phyloP scores from a whole-genome alignment of 345 rosid species.

The Kernera saxatilis region DNA sequence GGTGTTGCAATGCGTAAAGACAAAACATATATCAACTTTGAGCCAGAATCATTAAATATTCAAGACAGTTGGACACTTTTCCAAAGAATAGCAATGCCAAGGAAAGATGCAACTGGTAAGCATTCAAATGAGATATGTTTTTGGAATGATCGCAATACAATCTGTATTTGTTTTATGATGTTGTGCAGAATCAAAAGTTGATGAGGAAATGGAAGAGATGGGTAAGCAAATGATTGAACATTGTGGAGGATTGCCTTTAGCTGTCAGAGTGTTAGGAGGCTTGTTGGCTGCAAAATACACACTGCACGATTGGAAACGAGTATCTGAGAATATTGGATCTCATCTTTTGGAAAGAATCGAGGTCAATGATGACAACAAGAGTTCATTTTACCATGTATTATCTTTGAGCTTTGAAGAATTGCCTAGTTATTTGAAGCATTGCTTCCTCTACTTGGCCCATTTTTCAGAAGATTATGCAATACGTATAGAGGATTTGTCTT shows the following conservation, averaged over 20 bases:
- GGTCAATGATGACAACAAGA: background rate
- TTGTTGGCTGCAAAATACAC: conserved; percentile 4
- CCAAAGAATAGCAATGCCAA: conserved; percentile 18
- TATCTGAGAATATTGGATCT: background rate
- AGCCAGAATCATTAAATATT: background rate
- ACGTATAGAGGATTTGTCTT: background rate
- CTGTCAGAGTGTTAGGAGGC: background rate
- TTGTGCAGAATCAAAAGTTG: too few species aligned
- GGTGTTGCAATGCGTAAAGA: background rate
- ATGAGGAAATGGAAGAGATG: background rate
- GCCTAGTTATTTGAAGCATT: background rate
- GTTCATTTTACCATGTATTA: background rate
- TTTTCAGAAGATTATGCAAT: conserved; percentile 25
- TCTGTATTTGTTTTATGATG: too few species aligned
- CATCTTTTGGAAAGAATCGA: background rate
- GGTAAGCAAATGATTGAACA: background rate
- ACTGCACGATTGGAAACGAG: background rate
- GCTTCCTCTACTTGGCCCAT: background rate
- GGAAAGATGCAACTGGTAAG: background rate
- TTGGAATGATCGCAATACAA: too few species aligned
- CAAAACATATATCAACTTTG: background rate
- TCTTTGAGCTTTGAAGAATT: conserved; percentile 15
- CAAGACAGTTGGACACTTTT: conserved; percentile 38
- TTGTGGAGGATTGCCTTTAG: background rate
- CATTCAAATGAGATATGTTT: too few species aligned